Base-by-base conservation (phyloP, 306 rosid species). In the Canavalia gladiata region DNA sequence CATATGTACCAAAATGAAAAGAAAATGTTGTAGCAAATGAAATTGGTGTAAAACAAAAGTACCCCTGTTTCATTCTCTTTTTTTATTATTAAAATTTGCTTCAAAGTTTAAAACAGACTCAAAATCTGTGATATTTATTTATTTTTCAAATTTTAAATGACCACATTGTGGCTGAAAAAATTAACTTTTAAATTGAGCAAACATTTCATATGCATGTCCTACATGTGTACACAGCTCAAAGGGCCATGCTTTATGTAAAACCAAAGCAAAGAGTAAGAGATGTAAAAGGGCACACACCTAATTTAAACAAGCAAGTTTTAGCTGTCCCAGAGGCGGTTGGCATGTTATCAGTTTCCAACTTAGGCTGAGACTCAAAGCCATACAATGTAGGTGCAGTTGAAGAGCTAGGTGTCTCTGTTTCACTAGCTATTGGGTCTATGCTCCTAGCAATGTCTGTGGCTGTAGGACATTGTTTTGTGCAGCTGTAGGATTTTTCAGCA, bases 281-380 rank as follows among this genome's bases (percentile, higher is more conserved):
- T 47, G 57, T 65, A 10, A 18, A 56, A 42, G 73, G 46, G 66
- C 6, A 73, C 28, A 80, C 79, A 90, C 98, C 98, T 78, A 77
- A 75, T 88, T 92, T 94, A 42, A 90, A 88, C 72, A 71, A 71
- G 34, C 74, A 78, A 84, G 74, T 89, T 85, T 90, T 94, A 41
- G 86, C 71, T 84, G 92, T 7, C 83, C 92, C 93, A 3, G 88
- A 85, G 57, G 89, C 77, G 63, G 97, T 85, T 34, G 95, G 94
- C 13, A 85, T 41, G 56, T 67, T 57, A 31, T 94, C 97, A 31
- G 69, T 79, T 76, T 94, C 98, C 86, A 75, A 78, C 87, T 91
- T 91, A 41, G 91, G 91, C 76, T 89, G 92, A 78, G 97, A 84
- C 60, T 91, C 98, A 6, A 68, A 78, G 70, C 75, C 90, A 81